Conservation (phyloP, 2,329 filamentous ascomycete genomes). For the Phyllosticta citriasiana region DNA sequence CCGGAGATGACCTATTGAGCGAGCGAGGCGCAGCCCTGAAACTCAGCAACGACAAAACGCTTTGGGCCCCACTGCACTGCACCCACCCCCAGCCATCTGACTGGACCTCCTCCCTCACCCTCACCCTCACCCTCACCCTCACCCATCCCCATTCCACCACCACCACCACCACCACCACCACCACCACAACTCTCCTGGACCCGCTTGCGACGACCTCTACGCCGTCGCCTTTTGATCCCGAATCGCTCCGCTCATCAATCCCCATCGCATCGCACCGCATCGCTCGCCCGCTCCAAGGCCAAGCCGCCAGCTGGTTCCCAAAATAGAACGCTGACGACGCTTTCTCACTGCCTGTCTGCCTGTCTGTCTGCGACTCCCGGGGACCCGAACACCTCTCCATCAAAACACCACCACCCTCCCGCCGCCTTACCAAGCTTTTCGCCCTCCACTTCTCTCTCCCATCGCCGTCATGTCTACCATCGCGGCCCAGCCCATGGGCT, state of each 20-base stretch:
- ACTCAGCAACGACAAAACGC: neutral
- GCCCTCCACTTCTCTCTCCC: neutral
- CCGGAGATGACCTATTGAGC: neutral
- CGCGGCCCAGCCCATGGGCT: conserved; percentile 16
- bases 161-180: too few relatives aligned
- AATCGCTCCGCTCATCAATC: neutral
- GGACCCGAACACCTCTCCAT: neutral
- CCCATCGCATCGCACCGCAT: neutral
- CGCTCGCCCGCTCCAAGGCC: neutral
- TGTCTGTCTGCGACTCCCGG: neutral
- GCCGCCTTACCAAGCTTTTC: neutral
- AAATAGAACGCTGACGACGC: conserved; percentile 11
- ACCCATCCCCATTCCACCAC: neutral
- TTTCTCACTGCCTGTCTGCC: conserved; percentile 3
- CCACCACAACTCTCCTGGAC: neutral
- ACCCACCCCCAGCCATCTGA: neutral
- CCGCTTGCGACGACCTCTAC: neutral
- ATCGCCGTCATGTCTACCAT: conserved; percentile 8
- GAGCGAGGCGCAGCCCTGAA: neutral
- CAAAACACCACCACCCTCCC: neutral
- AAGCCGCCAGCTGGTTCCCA: neutral
- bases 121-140: neutral
- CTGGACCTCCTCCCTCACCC: neutral
- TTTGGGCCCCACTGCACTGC: neutral
- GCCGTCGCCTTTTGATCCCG: neutral